A percentile compares a stretch with the other conserved stretches of the same genome.
Evolutionary conservation across 257 asterid genomes (phyloP).

Genomic region (Jacaranda copaia): DNA sequence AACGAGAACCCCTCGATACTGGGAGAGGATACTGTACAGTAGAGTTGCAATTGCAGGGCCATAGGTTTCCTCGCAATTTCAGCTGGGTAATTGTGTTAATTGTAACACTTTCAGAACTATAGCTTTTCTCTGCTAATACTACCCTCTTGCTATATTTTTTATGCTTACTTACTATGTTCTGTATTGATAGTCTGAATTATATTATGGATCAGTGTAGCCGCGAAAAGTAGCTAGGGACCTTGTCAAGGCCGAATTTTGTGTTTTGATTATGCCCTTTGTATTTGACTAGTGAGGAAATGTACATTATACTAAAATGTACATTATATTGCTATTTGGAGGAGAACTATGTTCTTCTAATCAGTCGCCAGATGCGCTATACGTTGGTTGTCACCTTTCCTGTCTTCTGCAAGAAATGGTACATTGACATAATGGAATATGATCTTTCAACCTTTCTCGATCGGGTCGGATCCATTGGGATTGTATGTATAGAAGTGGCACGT

Average conservation of each 20-base stretch:
- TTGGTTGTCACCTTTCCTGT: no score
- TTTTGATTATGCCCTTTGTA: conserved; percentile 33
- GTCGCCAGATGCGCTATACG: neutral
- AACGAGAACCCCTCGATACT: conserved; percentile 41
- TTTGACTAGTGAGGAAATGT: conserved; percentile 42
- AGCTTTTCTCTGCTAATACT: conserved; percentile 32
- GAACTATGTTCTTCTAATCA: conserved; percentile 2
- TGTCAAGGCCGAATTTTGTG: conserved; percentile 41
- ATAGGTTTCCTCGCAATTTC: conserved; percentile 43
- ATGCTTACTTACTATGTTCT: conserved; percentile 21
- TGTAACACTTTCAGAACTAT: conserved; percentile 38
- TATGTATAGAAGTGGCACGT: no score
- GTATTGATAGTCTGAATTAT: conserved; percentile 34
- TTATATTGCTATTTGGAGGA: conserved; percentile 6
- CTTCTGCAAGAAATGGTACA: no score
- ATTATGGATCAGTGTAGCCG: conserved; percentile 36
- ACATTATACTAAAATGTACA: conserved; percentile 35
- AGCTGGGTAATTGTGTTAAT: conserved; percentile 43
- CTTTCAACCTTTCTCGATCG: no score
- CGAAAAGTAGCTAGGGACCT: conserved; percentile 37
- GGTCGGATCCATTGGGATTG: no score
- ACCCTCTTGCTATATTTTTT: conserved; percentile 33
- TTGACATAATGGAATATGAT: no score
- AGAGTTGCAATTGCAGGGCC: conserved; percentile 53
- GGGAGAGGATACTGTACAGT: conserved; percentile 84